These are phyloP conservation scores for Ilex asprella DNA, from an alignment of 257 asterid species.

Conservation along the genomic window DNA sequence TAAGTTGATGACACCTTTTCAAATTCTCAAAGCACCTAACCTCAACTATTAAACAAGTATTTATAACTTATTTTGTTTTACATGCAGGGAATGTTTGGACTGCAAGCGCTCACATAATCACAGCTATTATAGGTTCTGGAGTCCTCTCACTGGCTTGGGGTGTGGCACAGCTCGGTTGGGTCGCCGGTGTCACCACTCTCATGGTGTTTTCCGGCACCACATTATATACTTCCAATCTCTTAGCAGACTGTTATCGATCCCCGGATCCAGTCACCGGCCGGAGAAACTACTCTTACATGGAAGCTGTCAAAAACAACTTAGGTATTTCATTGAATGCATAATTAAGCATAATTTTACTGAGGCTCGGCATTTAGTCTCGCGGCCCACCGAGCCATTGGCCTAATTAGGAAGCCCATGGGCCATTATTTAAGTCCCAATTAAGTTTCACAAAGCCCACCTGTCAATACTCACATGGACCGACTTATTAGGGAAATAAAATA, in stretches of 20 bases:
- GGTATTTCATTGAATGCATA: conserved; percentile 20
- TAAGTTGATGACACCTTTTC: too few species aligned
- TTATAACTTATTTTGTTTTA: not conserved
- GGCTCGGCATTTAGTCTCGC: too few species aligned
- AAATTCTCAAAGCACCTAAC: too few species aligned
- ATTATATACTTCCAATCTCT: conserved; percentile 43
- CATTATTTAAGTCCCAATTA: too few species aligned
- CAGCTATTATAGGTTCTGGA: conserved; percentile 68
- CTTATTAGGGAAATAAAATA: too few species aligned
- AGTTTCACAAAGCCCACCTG: too few species aligned
- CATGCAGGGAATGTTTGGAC: conserved; percentile 48
- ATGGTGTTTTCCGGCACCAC: conserved; percentile 46
- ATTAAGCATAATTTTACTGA: too few species aligned
- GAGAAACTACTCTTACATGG: conserved; percentile 63
- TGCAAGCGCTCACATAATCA: conserved; percentile 20
- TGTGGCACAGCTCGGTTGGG: conserved; percentile 75
- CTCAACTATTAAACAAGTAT: too few species aligned
- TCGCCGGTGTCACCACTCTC: conserved; percentile 47
- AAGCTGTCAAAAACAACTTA: conserved; percentile 51
- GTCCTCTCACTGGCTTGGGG: conserved; percentile 77
- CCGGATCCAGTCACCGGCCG: conserved; percentile 30
- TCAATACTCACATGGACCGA: too few species aligned
- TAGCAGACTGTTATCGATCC: conserved; percentile 59
- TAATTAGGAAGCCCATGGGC: too few species aligned
- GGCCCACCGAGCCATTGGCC: too few species aligned